phyloP scores from a whole-genome alignment of 2,329 filamentous ascomycete genomes.

The Aspergillus pseudotamarii region DNA sequence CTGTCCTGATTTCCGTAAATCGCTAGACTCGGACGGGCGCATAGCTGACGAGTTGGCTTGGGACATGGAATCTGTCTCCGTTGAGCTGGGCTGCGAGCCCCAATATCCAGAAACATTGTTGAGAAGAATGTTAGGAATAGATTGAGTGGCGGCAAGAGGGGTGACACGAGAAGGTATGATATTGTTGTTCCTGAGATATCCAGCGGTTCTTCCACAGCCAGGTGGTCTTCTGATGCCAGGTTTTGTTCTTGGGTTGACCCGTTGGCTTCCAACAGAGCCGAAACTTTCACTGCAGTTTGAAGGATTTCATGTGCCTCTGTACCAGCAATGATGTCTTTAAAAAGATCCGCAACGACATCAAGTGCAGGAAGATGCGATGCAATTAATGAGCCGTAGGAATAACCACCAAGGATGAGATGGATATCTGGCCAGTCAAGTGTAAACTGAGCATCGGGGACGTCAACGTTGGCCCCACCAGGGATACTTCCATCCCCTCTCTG shows the following conservation, averaged over 20 bases:
- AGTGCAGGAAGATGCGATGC: constrained; percentile 69
- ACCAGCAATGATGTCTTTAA: constrained; percentile 56
- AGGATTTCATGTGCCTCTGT: constrained; percentile 70
- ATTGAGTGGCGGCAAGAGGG: constrained; percentile 58
- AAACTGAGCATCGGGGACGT: background rate
- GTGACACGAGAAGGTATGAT: constrained; percentile 66
- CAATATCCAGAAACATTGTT: constrained; percentile 39
- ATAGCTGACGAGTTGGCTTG: constrained; percentile 60
- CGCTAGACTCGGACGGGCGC: constrained; percentile 62
- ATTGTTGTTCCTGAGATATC: constrained; percentile 29
- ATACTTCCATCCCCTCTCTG: background rate
- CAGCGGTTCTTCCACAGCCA: constrained; percentile 17
- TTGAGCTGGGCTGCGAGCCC: constrained; percentile 28
- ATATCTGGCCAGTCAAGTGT: constrained; percentile 17
- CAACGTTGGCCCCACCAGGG: background rate
- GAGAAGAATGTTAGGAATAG: constrained; percentile 66
- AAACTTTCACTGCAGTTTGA: constrained; percentile 68
- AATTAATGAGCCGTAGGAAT: constrained; percentile 89
- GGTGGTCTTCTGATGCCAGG: background rate
- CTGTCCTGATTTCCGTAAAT: constrained; percentile 75
- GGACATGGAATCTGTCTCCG: constrained; percentile 32
- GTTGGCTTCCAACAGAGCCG: constrained; percentile 62
- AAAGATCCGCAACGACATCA: constrained; percentile 61
- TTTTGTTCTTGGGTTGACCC: constrained; percentile 15
- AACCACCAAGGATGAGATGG: constrained; percentile 69